Conservation (phyloP, 2,329 filamentous ascomycete species). For the Diplodia intermedia region DNA sequence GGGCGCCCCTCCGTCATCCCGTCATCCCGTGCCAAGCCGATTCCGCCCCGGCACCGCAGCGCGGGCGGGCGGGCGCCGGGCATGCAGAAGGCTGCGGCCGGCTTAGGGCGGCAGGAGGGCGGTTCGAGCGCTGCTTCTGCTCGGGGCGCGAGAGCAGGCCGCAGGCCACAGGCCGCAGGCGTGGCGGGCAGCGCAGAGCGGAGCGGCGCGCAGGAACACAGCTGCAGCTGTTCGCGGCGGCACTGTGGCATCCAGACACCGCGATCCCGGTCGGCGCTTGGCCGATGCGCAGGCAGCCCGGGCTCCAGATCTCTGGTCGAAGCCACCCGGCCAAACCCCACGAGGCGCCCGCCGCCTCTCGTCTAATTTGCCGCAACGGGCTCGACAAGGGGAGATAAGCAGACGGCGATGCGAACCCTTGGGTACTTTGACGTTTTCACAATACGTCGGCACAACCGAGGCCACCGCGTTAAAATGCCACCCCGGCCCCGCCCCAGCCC, state of each 20-base stretch:
- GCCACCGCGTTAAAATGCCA: conserved; percentile 23
- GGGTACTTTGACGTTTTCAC: conserved; percentile 30
- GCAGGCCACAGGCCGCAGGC: not conserved
- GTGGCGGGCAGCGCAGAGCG: not conserved
- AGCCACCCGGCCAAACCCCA: conserved; percentile 31
- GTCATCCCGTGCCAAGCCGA: conserved; percentile 30
- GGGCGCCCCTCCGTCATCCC: conserved; percentile 25
- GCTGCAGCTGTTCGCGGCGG: conserved; percentile 11
- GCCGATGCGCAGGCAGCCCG: conserved; percentile 13
- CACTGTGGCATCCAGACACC: conserved; percentile 13
- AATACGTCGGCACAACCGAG: conserved; percentile 29
- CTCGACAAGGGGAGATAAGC: conserved; percentile 29
- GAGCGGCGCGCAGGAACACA: not conserved
- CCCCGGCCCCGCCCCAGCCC: conserved; percentile 26
- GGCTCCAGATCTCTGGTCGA: conserved; percentile 26
- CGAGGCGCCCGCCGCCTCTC: conserved; percentile 31
- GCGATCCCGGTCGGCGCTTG: conserved; percentile 10
- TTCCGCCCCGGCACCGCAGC: conserved; percentile 14
- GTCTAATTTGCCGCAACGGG: conserved; percentile 32
- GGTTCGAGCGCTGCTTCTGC: not conserved
- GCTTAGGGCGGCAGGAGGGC: not conserved
- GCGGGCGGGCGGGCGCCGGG: not conserved
- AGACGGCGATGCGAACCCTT: conserved; percentile 7
- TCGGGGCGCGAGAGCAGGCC: no score
- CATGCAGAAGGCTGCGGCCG: not conserved